Percentiles rank a stretch among this genome's conserved stretches.
phyloP scores from a whole-genome alignment of 169 alveolate species.

The Babesia sp. region DNA sequence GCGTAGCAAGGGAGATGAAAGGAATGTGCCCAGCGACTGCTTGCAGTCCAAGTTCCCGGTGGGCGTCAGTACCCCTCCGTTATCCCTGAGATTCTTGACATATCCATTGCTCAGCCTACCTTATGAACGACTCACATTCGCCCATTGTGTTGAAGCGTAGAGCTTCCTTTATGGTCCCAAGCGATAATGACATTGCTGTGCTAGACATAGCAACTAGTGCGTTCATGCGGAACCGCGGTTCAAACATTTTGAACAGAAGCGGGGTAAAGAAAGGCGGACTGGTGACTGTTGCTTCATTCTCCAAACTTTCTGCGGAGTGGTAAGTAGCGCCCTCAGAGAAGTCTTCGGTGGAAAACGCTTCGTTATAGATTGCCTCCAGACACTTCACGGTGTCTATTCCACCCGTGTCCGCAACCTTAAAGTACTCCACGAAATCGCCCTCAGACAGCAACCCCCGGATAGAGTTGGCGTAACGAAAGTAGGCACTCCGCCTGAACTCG shows the following conservation, averaged over 20 bases:
- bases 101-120: slow-evolving; percentile 4
- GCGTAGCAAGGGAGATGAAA: slow-evolving; percentile 45
- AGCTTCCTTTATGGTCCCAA: slow-evolving; percentile 11
- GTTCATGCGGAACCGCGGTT: slow-evolving; percentile 53
- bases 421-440: slow-evolving; percentile 55
- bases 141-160: slow-evolving; percentile 20
- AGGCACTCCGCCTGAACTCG: slow-evolving; percentile 21
- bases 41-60: slow-evolving; percentile 43
- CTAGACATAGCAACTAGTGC: slow-evolving; percentile 46
- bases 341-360: slow-evolving; percentile 42
- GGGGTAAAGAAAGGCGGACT: slow-evolving; percentile 45
- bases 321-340: background rate
- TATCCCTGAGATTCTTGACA: slow-evolving; percentile 2
- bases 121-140: slow-evolving; percentile 49
- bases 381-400: slow-evolving; percentile 9
- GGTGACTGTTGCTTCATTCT: background rate
- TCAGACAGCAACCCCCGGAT: slow-evolving; percentile 45
- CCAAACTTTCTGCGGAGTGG: background rate
- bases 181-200: slow-evolving; percentile 31
- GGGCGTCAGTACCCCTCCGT: slow-evolving; percentile 32
- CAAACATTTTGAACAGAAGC: slow-evolving; percentile 62
- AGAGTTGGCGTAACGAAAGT: slow-evolving; percentile 43
- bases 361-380: slow-evolving; percentile 21
- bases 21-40: slow-evolving; percentile 29
- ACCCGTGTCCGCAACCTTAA: slow-evolving; percentile 55